Evolutionary conservation across 2,329 filamentous ascomycete genomes (phyloP), one percentile per base, ranked within the genome.

Genomic region (Colletotrichum godetiae): DNA sequence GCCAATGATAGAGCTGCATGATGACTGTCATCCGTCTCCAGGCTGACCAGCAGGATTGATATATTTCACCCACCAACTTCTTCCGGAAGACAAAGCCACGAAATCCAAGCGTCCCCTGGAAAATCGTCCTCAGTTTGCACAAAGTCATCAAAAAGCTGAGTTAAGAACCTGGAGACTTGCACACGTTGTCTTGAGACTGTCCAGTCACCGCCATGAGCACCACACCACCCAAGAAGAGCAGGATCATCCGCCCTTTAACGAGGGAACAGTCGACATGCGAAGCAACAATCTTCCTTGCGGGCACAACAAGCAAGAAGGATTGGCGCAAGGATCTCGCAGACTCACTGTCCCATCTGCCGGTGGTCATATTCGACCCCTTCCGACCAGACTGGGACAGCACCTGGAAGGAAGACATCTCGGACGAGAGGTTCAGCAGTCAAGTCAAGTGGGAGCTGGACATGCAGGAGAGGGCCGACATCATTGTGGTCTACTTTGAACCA

Each of bases 371-470:
- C 79, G 89, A 93, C 75, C 91, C 91, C 0, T 82, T 86, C 10
- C 86, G 90, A 1, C 70, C 81, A 5, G 85, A 89, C 77, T 93
- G 91, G 91, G 86, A 91, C 76, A 77, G 79, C 10, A 84, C 80
- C 1, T 90, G 88, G 86, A 80, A 75, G 15, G 87, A 91, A 66
- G 86, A 90, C 61, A 81, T 86, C 22, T 79, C 81, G 0, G 86
- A 86, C 70, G 74, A 75, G 3, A 84, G 81, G 0, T 92, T 89
- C 80, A 79, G 79, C 10, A 80, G 86, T 52, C 91, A 93, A 78
- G 85, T 90, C 0, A 80, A 85, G 35, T 93, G 91, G 91, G 91
- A 93, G 81, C 83, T 92, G 2, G 83, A 86, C 19, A 89, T 85
- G 79, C 87, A 90, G 75, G 86, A 89, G 15, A 73, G 75, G 1